Base-by-base conservation (phyloP, 2,329 filamentous ascomycete genomes). In the Claviceps citrina region DNA sequence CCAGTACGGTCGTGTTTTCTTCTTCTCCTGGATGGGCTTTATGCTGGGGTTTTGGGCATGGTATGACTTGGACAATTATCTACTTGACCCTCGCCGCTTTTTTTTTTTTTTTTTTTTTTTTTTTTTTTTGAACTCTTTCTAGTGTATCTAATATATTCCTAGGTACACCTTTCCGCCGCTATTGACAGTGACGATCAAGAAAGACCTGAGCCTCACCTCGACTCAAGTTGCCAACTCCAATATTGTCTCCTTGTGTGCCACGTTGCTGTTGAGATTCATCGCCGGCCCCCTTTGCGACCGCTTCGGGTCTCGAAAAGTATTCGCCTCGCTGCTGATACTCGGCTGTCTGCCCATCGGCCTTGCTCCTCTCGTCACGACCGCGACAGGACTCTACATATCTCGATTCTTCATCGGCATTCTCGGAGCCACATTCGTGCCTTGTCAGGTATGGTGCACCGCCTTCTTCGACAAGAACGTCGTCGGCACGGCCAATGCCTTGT, bases 381-480 rank as follows among this genome's bases (percentile, higher is more conserved):
- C 51, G 25, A 50, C 46, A 12, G 78, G 82, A 7, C 70, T 89
- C n/a, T 78, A 84, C 49, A 62, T 73, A 16, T 71, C 81, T 36
- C 75, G 83, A 33, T 89, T 89, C 66, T 87, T 87, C 60, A 75
- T 87, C 46, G 82, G 82, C 44, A 79, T 89, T 32, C 71, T 89
- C 0, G 83, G 83, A 31, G 81, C 78, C 2, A 73, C 76, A 1
- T 89, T 89, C 51, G 83, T 89, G 0, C 83, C 83, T 10, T 93
- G 85, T 57, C 85, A 93, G 56, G 87, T 93, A 6, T 94, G 86
- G 84, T 84, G 81, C 8, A 94, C 85, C 0, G 84, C 80, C 0
- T 94, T 93, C 67, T 94, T 85, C 57, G 86, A 95, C 63, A 91
- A 87, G 65, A 91, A 87, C 51, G 71, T 94, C 20, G 81, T 94